Conservation (phyloP, 2,329 filamentous ascomycete genomes). For the Didymellaceae sp. region DNA sequence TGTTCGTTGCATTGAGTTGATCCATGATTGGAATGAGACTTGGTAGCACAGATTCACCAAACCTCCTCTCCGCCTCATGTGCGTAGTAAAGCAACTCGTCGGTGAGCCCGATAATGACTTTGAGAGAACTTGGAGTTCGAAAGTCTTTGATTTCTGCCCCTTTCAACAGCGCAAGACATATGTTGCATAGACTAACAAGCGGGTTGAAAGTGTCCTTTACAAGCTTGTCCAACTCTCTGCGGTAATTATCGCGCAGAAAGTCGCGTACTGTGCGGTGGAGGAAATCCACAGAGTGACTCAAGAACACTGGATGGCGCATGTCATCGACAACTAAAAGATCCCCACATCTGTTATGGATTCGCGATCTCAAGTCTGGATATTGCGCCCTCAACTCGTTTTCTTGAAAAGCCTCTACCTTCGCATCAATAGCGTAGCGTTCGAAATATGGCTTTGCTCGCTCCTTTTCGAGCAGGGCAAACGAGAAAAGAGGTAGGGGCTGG, state of each 20-base stretch:
- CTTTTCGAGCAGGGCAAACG: background rate
- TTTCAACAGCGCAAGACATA: background rate
- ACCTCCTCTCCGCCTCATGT: background rate
- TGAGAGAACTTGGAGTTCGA: background rate
- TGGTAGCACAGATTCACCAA: background rate
- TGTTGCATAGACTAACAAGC: background rate
- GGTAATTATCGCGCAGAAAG: conserved; percentile 18
- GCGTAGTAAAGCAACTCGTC: background rate
- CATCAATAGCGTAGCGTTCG: background rate
- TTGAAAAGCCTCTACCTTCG: background rate
- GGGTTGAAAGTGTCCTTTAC: background rate
- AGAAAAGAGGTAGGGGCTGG: background rate
- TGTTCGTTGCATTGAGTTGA: background rate
- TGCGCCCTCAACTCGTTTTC: background rate
- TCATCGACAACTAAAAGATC: conserved; percentile 25
- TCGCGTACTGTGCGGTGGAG: conserved; percentile 26
- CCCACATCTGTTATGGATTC: conserved; percentile 19
- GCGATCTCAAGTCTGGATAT: background rate
- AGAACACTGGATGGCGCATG: conserved; percentile 11
- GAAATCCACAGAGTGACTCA: conserved; percentile 17
- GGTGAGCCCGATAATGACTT: background rate
- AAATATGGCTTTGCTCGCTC: background rate
- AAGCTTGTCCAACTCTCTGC: background rate
- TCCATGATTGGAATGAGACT: background rate
- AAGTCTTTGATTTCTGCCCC: background rate